Evolutionary conservation across 2,329 filamentous ascomycete genomes (phyloP).

Genomic region (Curvularia verruculosa): DNA sequence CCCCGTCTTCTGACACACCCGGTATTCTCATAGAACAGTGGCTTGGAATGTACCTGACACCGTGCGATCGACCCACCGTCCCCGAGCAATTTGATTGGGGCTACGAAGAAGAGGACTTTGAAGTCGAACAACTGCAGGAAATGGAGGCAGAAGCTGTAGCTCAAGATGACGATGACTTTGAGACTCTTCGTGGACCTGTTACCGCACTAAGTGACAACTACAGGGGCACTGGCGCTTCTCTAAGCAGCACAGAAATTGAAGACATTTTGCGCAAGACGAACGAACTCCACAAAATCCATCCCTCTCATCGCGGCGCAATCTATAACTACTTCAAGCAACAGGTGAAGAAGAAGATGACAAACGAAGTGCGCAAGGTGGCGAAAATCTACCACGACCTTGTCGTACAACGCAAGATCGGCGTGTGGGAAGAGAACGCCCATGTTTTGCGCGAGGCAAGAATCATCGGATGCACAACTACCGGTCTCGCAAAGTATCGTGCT

Average conservation of each 20-base stretch:
- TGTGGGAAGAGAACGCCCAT: slow-evolving; percentile 64
- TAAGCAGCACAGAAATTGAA: slow-evolving; percentile 43
- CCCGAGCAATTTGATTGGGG: slow-evolving; percentile 60
- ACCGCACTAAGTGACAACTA: slow-evolving; percentile 50
- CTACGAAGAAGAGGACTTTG: slow-evolving; percentile 65
- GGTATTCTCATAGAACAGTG: slow-evolving; percentile 58
- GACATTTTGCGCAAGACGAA: slow-evolving; percentile 47
- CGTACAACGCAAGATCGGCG: slow-evolving; percentile 61
- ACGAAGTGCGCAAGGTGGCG: slow-evolving; percentile 58
- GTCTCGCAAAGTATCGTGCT: slow-evolving; percentile 78
- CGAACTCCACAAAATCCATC: slow-evolving; percentile 67
- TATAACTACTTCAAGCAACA: slow-evolving; percentile 69
- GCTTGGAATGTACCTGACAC: slow-evolving; percentile 60
- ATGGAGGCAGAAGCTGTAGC: slow-evolving; percentile 63
- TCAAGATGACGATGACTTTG: slow-evolving; percentile 59
- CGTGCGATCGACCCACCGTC: slow-evolving; percentile 53
- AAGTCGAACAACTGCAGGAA: slow-evolving; percentile 66
- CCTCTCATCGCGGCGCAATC: slow-evolving; percentile 63
- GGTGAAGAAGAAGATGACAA: slow-evolving; percentile 57
- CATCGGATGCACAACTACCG: slow-evolving; percentile 77
- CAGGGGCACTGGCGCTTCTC: slow-evolving; percentile 33
- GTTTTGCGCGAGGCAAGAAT: slow-evolving; percentile 54
- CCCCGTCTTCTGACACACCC: slow-evolving; percentile 34
- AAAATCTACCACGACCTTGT: slow-evolving; percentile 58
- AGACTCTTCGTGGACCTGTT: slow-evolving; percentile 45